Evolutionary conservation across 1,139 yeast species (phyloP).

Genomic region (Geotrichum reessii): DNA sequence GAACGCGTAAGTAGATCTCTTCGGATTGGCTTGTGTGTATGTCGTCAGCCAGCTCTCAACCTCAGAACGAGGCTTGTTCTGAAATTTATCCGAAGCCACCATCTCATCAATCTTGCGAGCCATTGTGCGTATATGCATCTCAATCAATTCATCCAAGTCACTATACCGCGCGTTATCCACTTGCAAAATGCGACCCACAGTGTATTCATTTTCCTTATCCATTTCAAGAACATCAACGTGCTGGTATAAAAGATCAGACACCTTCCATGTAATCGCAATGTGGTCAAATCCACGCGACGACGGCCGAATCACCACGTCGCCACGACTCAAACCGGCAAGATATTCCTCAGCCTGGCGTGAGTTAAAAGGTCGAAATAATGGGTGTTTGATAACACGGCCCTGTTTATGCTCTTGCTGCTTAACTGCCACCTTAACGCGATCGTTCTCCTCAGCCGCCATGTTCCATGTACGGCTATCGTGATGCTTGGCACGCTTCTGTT

Average conservation of each 20-base stretch:
- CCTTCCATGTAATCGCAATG: constrained; percentile 93
- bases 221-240: constrained; percentile 82
- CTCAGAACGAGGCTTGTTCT: constrained; percentile 71
- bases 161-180: constrained; percentile 67
- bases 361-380: constrained; percentile 78
- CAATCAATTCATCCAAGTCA: constrained; percentile 90
- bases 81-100: constrained; percentile 82
- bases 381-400: constrained; percentile 82
- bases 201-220: constrained; percentile 56
- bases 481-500: constrained; percentile 36
- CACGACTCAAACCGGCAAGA: constrained; percentile 81
- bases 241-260: constrained; percentile 83
- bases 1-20: constrained; percentile 84
- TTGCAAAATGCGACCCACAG: constrained; percentile 55
- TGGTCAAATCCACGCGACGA: constrained; percentile 85
- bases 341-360: constrained; percentile 88
- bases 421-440: constrained; percentile 49
- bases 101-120: constrained; percentile 81
- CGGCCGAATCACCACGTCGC: constrained; percentile 92
- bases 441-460: constrained; percentile 62
- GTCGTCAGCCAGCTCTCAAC: constrained; percentile 84
- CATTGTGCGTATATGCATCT: constrained; percentile 80
- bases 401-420: constrained; percentile 50
- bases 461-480: constrained; percentile 77
- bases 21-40: constrained; percentile 85